Evolutionary conservation across 164 flowering plant genomes (phyloP).

Genomic region (Nymphaea colorata): DNA sequence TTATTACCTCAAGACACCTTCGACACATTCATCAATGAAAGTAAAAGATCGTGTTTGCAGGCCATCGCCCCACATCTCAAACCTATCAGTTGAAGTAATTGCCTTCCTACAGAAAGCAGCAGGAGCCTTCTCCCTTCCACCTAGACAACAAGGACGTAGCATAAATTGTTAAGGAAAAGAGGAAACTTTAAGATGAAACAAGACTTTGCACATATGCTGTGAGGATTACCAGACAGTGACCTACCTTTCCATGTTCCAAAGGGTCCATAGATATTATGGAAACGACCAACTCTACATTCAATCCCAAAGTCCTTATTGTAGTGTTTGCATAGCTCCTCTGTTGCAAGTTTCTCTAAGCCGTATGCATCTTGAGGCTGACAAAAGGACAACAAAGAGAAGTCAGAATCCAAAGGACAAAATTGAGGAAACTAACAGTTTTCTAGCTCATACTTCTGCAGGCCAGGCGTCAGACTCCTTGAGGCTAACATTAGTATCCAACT

Average conservation of each 20-base stretch:
- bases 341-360: conserved; percentile 94
- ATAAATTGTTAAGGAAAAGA: neutral
- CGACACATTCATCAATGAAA: conserved; percentile 96
- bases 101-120: conserved; percentile 98
- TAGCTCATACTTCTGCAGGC: conserved; percentile 87
- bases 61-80: conserved; percentile 99
- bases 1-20: conserved; percentile 82
- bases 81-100: conserved; percentile 67
- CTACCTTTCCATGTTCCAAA: conserved; percentile 99
- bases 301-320: conserved; percentile 93
- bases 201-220: neutral
- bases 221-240: neutral
- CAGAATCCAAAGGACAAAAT: too few relatives aligned
- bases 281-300: conserved; percentile 92
- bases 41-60: conserved; percentile 94
- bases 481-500: conserved; percentile 97
- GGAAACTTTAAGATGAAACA: neutral
- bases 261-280: conserved; percentile 97
- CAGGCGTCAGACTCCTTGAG: conserved; percentile 98
- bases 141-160: conserved; percentile 9
- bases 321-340: conserved; percentile 95
- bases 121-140: conserved; percentile 98
- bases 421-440: neutral
- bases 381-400: neutral
- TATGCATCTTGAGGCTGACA: conserved; percentile 99